phyloP scores from a whole-genome alignment of 108 stramenopile genomes.

The Skeletonema costatum region DNA sequence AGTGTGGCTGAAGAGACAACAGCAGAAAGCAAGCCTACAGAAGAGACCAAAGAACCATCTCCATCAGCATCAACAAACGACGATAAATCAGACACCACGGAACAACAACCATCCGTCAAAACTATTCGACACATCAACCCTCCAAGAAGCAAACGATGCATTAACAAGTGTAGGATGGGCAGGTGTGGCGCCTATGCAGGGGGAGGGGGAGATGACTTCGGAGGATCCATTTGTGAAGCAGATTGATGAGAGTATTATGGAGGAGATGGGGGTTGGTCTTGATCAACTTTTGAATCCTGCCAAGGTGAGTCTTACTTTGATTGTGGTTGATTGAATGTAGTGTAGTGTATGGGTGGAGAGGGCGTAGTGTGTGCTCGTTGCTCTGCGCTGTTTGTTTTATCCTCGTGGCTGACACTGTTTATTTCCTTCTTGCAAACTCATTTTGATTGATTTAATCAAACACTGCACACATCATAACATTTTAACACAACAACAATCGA shows the following conservation, averaged over 20 bases:
- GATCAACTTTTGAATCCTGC: conserved; percentile 91
- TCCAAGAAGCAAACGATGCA: conserved; percentile 67
- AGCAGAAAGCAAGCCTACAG: background rate
- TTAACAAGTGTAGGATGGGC: conserved; percentile 74
- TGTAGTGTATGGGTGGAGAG: too few relatives aligned
- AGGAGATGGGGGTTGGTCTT: conserved; percentile 72
- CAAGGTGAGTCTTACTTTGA: conserved; percentile 49
- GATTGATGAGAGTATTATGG: conserved; percentile 75
- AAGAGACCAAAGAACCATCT: background rate
- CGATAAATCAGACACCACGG: background rate
- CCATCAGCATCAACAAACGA: background rate
- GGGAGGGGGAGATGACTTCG: conserved; percentile 58
- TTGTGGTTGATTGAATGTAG: background rate
- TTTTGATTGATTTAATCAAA: background rate
- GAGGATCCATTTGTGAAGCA: conserved; percentile 80
- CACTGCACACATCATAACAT: background rate
- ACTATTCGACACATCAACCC: conserved; percentile 26
- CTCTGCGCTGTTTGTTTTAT: background rate
- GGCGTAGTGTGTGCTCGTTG: background rate
- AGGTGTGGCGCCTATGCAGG: conserved; percentile 25
- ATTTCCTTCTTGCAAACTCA: background rate
- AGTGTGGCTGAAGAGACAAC: background rate
- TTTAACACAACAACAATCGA: background rate
- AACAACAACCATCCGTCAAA: background rate
- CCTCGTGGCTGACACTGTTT: background rate